phyloP scores from a whole-genome alignment of 164 flowering plant species.

The Warburgia ugandensis region DNA sequence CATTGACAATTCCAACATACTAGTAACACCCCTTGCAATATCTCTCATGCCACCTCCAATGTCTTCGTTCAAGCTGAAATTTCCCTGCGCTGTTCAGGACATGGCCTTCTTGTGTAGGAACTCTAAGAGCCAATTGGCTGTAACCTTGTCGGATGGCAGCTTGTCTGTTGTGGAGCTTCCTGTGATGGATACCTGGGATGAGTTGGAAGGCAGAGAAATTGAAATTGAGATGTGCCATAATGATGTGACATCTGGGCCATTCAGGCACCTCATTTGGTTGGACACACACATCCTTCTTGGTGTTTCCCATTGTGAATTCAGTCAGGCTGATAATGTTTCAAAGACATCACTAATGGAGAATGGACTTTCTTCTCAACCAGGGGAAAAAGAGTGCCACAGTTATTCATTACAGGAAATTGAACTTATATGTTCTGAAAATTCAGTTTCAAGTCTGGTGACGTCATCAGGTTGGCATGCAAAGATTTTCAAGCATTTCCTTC shows the following conservation, averaged over 20 bases:
- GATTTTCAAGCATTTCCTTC: conserved; percentile 21
- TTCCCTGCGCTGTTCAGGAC: conserved; percentile 50
- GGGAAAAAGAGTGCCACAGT: too few relatives aligned
- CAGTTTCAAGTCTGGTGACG: conserved; percentile 42
- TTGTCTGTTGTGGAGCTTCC: conserved; percentile 77
- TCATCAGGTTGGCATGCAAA: conserved; percentile 77
- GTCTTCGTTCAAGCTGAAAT: conserved; percentile 58
- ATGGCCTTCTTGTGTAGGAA: conserved; percentile 40
- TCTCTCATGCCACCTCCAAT: conserved; percentile 88
- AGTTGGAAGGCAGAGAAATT: conserved; percentile 69
- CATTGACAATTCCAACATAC: conserved; percentile 58
- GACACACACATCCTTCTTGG: conserved; percentile 64
- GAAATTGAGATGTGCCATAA: conserved; percentile 40
- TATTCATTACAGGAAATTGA: conserved; percentile 58
- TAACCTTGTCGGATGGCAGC: conserved; percentile 55
- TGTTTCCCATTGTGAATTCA: conserved; percentile 38
- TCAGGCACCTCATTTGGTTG: conserved; percentile 72
- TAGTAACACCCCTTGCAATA: conserved; percentile 63
- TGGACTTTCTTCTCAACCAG: too few relatives aligned
- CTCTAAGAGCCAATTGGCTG: conserved; percentile 58
- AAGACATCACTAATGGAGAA: conserved; percentile 61
- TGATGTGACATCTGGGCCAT: conserved; percentile 48
- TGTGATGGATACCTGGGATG: conserved; percentile 57
- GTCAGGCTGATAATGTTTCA: conserved; percentile 29
- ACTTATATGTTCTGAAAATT: conserved; percentile 60